phyloP scores from a whole-genome alignment of 768 basidiomycete species.

The Cystobasidium tubakii region DNA sequence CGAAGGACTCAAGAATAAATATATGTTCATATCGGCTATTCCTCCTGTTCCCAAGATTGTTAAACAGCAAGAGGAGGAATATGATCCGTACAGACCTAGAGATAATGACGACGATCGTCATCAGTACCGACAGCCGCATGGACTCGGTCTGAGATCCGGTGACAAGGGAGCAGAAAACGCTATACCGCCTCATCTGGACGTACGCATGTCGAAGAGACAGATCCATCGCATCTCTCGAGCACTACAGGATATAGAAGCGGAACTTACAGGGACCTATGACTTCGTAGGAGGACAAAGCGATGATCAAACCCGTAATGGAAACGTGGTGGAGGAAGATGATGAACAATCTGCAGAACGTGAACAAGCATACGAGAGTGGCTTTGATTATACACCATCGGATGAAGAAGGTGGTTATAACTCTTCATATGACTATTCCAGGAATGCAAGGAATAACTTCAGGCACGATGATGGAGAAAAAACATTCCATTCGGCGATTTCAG shows the following conservation, averaged over 20 bases:
- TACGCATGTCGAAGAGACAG: slow-evolving; percentile 37
- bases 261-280: slow-evolving; percentile 30
- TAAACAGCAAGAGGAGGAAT: slow-evolving; percentile 18
- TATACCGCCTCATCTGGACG: slow-evolving; percentile 4
- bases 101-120: slow-evolving; percentile 19
- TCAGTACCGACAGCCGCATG: neutral
- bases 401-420: neutral
- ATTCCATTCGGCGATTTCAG: neutral
- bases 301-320: neutral
- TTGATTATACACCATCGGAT: neutral
- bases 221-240: slow-evolving; percentile 41
- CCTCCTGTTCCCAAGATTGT: slow-evolving; percentile 25
- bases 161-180: neutral
- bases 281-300: neutral
- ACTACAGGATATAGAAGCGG: slow-evolving; percentile 40
- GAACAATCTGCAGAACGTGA: neutral
- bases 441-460: neutral
- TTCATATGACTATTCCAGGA: neutral
- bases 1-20: neutral
- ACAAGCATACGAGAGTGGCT: neutral
- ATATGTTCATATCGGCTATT: slow-evolving; percentile 5
- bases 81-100: slow-evolving; percentile 26
- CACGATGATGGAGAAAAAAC: neutral
- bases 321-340: neutral
- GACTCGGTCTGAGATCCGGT: neutral